Percentiles rank a stretch among this genome's conserved stretches.
phyloP scores from a whole-genome alignment of 1,284 basidiomycete species.

The Tilletia horrida region DNA sequence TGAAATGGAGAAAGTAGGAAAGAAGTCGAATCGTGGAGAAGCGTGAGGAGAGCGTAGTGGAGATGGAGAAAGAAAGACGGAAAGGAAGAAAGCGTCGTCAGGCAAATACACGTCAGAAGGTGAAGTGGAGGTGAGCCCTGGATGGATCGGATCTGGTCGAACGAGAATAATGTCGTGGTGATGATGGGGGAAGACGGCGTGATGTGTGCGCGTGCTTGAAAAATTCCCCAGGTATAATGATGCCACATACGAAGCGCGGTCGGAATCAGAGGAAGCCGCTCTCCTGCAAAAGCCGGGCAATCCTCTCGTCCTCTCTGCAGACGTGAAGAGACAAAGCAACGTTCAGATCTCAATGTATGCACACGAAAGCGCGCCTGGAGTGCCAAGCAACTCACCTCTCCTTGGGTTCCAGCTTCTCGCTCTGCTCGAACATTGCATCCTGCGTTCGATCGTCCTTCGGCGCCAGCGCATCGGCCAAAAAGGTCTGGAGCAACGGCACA shows the following conservation, averaged over 20 bases:
- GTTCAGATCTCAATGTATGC: not conserved
- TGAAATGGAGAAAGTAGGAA: conserved; percentile 11
- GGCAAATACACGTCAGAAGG: not conserved
- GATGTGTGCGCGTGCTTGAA: not conserved
- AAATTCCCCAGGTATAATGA: not conserved
- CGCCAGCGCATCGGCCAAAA: conserved; percentile 71
- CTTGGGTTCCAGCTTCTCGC: conserved; percentile 80
- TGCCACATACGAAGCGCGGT: not conserved
- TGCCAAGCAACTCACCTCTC: conserved; percentile 61
- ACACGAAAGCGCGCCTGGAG: not conserved
- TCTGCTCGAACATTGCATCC: conserved; percentile 67
- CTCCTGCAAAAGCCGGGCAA: conserved; percentile 79
- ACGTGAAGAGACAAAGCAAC: too few species aligned
- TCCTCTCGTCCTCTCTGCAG: conserved; percentile 68
- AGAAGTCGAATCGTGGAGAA: not conserved
- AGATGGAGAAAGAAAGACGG: conserved; percentile 5
- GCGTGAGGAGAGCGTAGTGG: not conserved
- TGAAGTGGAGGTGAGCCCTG: too few species aligned
- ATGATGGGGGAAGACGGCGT: not conserved
- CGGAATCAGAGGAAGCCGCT: conserved; percentile 70
- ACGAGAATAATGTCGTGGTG: too few species aligned
- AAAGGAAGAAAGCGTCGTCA: not conserved
- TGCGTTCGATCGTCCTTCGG: conserved; percentile 33
- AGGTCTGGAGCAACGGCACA: conserved; percentile 69
- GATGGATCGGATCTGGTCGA: too few species aligned